A percentile compares a stretch with the other conserved stretches of the same genome.
phyloP scores from a whole-genome alignment of 768 basidiomycete species.

The Pulveroboletus sp. region DNA sequence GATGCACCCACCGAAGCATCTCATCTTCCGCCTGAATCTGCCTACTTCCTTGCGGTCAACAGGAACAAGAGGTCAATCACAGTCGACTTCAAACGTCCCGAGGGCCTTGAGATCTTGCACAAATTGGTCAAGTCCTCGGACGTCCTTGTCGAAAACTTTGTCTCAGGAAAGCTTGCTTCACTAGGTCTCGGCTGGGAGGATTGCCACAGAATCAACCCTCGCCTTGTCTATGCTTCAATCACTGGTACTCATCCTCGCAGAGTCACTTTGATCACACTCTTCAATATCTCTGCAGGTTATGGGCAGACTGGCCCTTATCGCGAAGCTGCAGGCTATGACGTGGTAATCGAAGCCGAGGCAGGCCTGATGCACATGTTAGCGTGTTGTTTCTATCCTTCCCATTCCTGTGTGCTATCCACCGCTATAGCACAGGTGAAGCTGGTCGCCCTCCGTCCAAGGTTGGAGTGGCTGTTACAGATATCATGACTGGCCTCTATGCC shows the following conservation, averaged over 20 bases:
- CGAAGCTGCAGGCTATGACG: constrained; percentile 84
- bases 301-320: constrained; percentile 90
- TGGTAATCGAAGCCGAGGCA: constrained; percentile 84
- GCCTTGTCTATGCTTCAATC: constrained; percentile 85
- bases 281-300: constrained; percentile 48
- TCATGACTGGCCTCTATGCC: constrained; percentile 85
- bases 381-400: constrained; percentile 8
- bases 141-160: constrained; percentile 86
- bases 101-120: constrained; percentile 73
- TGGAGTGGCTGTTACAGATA: constrained; percentile 92
- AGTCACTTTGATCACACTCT: neutral
- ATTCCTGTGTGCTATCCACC: constrained; percentile 10
- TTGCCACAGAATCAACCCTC: constrained; percentile 72
- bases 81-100: constrained; percentile 78
- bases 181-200: constrained; percentile 88
- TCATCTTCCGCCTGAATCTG: constrained; percentile 84
- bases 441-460: constrained; percentile 88
- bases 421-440: constrained; percentile 77
- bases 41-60: constrained; percentile 89
- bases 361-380: constrained; percentile 92
- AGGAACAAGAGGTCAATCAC: constrained; percentile 89
- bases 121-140: constrained; percentile 74
- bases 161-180: constrained; percentile 79
- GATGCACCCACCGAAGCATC: constrained; percentile 51
- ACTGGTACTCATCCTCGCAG: constrained; percentile 53